A percentile compares a stretch with the other conserved stretches of the same genome.
phyloP scores from a whole-genome alignment of 805 yeast genomes.

The Hanseniaspora vineae region DNA sequence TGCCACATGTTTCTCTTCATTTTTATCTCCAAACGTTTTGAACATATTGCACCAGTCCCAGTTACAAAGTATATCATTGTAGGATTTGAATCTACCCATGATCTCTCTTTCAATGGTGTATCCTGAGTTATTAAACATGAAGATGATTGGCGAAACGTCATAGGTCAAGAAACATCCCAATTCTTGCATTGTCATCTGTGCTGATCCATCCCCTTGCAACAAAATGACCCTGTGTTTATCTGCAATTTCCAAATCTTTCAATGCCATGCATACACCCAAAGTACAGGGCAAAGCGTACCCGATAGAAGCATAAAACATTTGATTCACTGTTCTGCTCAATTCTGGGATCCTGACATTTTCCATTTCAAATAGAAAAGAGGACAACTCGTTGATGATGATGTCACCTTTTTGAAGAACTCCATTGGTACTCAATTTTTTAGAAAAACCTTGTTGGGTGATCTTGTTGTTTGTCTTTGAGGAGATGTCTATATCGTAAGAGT shows the following conservation, averaged over 20 bases:
- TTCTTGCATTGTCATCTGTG: slow-evolving; percentile 91
- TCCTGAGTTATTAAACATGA: slow-evolving; percentile 74
- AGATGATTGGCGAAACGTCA: slow-evolving; percentile 50
- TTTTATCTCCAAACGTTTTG: slow-evolving; percentile 47
- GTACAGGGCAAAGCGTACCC: slow-evolving; percentile 84
- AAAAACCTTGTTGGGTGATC: slow-evolving; percentile 24
- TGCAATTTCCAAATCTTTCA: slow-evolving; percentile 33
- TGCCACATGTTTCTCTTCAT: slow-evolving; percentile 21
- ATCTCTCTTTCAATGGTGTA: slow-evolving; percentile 84
- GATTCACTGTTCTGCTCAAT: slow-evolving; percentile 41
- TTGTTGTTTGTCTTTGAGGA: slow-evolving; percentile 1
- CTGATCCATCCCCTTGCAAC: slow-evolving; percentile 86
- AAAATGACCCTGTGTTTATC: slow-evolving; percentile 46
- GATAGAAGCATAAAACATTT: slow-evolving; percentile 70
- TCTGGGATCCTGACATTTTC: slow-evolving; percentile 54
- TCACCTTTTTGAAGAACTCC: slow-evolving; percentile 47
- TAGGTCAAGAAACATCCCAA: slow-evolving; percentile 49
- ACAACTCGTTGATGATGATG: slow-evolving; percentile 64
- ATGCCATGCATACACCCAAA: slow-evolving; percentile 69
- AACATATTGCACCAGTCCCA: slow-evolving; percentile 76
- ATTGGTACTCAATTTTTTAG: slow-evolving; percentile 34
- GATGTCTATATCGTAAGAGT: not conserved
- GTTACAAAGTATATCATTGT: slow-evolving; percentile 68
- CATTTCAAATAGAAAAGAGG: slow-evolving; percentile 68
- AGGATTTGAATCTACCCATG: slow-evolving; percentile 60